Conservation (phyloP, 1,284 basidiomycete species). For the Microbotryum scabiosae region DNA sequence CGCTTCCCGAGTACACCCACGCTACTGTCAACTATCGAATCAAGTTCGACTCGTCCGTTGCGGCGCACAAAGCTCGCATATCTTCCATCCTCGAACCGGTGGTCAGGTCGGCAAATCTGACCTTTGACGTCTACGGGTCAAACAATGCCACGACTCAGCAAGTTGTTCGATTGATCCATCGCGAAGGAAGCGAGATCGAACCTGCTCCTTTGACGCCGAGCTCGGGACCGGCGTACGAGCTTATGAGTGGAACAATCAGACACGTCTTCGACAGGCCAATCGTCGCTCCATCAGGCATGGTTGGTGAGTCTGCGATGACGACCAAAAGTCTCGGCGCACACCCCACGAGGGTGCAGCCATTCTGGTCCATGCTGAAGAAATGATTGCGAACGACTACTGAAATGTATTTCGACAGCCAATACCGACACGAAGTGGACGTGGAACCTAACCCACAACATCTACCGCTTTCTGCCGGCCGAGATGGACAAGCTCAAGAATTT, state of each 20-base stretch:
- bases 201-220: slow-evolving; percentile 52
- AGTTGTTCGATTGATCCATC: slow-evolving; percentile 13
- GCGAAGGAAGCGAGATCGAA: slow-evolving; percentile 44
- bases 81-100: slow-evolving; percentile 44
- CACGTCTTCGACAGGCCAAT: slow-evolving; percentile 42
- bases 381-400: background rate
- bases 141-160: background rate
- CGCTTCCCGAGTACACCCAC: slow-evolving; percentile 27
- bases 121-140: slow-evolving; percentile 45
- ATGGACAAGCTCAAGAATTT: slow-evolving; percentile 45
- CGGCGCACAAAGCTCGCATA: slow-evolving; percentile 45
- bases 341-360: no score
- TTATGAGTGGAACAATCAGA: slow-evolving; percentile 50
- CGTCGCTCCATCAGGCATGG: slow-evolving; percentile 51
- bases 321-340: background rate
- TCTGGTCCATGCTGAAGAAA: no score
- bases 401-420: slow-evolving; percentile 34
- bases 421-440: slow-evolving; percentile 51
- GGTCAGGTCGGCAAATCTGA: slow-evolving; percentile 49
- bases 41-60: slow-evolving; percentile 47
- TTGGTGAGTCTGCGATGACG: slow-evolving; percentile 40
- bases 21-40: slow-evolving; percentile 54
- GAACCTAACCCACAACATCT: slow-evolving; percentile 49
- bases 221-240: slow-evolving; percentile 43
- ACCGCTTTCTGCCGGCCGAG: slow-evolving; percentile 47